Evolutionary conservation across 768 basidiomycete species (phyloP).

Genomic region (Filobasidium wieringae): DNA sequence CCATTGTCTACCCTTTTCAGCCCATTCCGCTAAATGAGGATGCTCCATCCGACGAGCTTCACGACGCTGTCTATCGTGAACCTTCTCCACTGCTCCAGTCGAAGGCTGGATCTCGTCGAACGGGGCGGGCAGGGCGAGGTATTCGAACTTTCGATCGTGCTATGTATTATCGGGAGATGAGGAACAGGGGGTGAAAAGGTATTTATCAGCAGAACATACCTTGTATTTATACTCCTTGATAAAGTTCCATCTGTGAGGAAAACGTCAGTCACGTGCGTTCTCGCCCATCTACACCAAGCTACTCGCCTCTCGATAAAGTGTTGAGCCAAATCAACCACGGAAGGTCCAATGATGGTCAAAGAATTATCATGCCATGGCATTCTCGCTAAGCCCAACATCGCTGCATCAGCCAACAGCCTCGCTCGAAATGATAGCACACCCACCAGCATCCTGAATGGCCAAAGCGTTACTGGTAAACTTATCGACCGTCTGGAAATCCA

Average conservation of each 20-base stretch:
- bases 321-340: conserved; percentile 79
- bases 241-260: conserved; percentile 22
- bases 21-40: conserved; percentile 36
- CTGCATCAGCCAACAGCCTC: too few relatives aligned
- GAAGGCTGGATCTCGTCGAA: conserved; percentile 26
- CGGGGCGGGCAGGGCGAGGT: conserved; percentile 36
- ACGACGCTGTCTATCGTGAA: conserved; percentile 27
- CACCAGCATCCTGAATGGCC: conserved; percentile 32
- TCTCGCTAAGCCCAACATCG: conserved; percentile 16
- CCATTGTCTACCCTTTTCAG: conserved; percentile 31
- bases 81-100: background rate
- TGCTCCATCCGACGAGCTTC: conserved; percentile 22
- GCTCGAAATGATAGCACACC: background rate
- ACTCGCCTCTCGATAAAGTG: conserved; percentile 77
- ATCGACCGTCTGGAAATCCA: conserved; percentile 52
- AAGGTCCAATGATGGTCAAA: conserved; percentile 48
- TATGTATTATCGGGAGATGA: conserved; percentile 24
- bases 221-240: conserved; percentile 60
- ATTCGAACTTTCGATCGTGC: conserved; percentile 37
- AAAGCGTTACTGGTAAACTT: conserved; percentile 41
- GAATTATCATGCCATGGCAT: conserved; percentile 95
- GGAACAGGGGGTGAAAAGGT: too few relatives aligned
- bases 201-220: too few relatives aligned
- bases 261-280: background rate
- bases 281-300: background rate